Conservation (phyloP, 2,329 filamentous ascomycete species). For the Colletotrichum sp. region DNA sequence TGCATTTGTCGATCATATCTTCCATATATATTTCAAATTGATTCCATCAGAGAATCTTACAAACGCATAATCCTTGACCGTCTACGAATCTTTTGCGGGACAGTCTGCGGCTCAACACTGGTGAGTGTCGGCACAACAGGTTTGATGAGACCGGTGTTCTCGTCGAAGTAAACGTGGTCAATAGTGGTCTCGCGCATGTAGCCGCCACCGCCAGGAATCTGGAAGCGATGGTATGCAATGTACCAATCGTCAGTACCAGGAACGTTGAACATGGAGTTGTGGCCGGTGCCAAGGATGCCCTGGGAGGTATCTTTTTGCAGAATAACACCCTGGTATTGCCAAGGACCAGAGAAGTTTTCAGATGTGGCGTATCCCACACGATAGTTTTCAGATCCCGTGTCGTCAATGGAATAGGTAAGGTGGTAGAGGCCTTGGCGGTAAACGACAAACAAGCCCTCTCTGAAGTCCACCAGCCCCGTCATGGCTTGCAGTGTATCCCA, state of each 20-base stretch:
- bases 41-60: not conserved
- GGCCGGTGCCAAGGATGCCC: conserved; percentile 50
- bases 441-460: conserved; percentile 47
- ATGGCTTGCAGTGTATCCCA: conserved; percentile 34
- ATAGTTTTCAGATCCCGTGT: conserved; percentile 50
- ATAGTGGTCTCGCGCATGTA: conserved; percentile 47
- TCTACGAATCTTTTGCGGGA: not conserved
- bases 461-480: conserved; percentile 44
- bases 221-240: conserved; percentile 54
- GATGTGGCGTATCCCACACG: conserved; percentile 51
- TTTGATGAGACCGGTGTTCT: conserved; percentile 39
- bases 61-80: conserved; percentile 3
- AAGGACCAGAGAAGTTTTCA: conserved; percentile 41
- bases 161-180: conserved; percentile 42
- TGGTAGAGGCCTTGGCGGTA: conserved; percentile 51
- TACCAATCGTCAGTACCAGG: conserved; percentile 54
- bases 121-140: conserved; percentile 39
- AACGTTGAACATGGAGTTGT: conserved; percentile 50
- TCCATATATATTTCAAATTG: not conserved
- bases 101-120: conserved; percentile 29
- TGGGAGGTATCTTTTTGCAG: conserved; percentile 43
- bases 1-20: not conserved
- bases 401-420: conserved; percentile 52
- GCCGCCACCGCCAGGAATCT: conserved; percentile 48
- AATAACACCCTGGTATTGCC: conserved; percentile 48